phyloP scores from a whole-genome alignment of 2,329 filamentous ascomycete genomes.

The Trichophyton mentagrophytes region DNA sequence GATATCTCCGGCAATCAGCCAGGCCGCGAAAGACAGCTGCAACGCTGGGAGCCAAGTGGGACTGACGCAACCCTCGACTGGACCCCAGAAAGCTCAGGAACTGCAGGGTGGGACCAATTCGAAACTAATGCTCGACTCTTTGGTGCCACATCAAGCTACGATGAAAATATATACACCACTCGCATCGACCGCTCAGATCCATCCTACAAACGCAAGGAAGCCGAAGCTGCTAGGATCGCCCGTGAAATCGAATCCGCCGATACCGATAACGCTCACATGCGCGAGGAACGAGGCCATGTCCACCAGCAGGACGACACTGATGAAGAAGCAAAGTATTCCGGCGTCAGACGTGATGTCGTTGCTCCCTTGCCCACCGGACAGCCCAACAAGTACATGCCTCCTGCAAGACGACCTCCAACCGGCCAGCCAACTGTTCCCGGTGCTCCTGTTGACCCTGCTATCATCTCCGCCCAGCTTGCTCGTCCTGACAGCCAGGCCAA shows the following conservation, averaged over 20 bases:
- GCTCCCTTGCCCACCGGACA: constrained; percentile 51
- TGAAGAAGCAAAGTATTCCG: constrained; percentile 95
- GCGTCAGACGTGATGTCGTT: constrained; percentile 65
- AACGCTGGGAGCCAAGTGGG: constrained; percentile 66
- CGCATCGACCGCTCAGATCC: constrained; percentile 74
- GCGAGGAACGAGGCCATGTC: constrained; percentile 71
- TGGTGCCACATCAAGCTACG: constrained; percentile 77
- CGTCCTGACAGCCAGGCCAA: constrained; percentile 32
- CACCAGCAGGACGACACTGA: constrained; percentile 51
- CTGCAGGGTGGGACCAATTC: constrained; percentile 78
- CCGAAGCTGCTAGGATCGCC: constrained; percentile 68
- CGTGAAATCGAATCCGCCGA: constrained; percentile 74
- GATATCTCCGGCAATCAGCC: constrained; percentile 69
- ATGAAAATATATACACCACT: constrained; percentile 92
- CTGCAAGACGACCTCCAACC: constrained; percentile 68
- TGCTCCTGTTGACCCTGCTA: constrained; percentile 72
- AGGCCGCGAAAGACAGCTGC: constrained; percentile 59
- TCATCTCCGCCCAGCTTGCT: constrained; percentile 72
- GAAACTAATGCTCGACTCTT: constrained; percentile 78
- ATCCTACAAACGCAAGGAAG: constrained; percentile 63
- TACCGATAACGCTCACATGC: constrained; percentile 66
- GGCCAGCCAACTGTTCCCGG: constrained; percentile 60
- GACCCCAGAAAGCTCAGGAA: constrained; percentile 52
- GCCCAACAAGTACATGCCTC: constrained; percentile 74
- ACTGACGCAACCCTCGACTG: constrained; percentile 50